Conservation (phyloP, 2,329 filamentous ascomycete species). For the Magnaporthiopsis incrustans region DNA sequence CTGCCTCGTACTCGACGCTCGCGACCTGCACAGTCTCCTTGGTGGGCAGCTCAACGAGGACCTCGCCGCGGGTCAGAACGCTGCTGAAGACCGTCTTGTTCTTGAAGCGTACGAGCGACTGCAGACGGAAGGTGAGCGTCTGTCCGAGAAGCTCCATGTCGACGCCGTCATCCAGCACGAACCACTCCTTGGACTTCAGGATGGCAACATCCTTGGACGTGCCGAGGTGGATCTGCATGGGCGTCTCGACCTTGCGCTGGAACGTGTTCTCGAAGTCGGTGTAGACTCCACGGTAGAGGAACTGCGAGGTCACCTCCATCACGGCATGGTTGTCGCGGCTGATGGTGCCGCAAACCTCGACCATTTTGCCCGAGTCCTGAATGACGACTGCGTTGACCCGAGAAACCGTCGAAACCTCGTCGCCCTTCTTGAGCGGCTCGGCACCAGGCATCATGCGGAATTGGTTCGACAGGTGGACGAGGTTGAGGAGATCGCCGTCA, state of each 20-base stretch:
- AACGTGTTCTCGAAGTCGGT: conserved; percentile 96
- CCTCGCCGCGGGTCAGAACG: conserved; percentile 86
- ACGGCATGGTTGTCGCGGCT: conserved; percentile 73
- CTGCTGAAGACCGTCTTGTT: conserved; percentile 86
- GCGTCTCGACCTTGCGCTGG: conserved; percentile 92
- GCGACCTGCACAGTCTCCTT: conserved; percentile 97
- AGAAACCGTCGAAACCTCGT: conserved; percentile 84
- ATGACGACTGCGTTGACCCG: conserved; percentile 98
- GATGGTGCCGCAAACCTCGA: conserved; percentile 98
- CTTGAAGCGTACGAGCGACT: conserved; percentile 89
- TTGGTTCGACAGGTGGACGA: conserved; percentile 92
- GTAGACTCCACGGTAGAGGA: conserved; percentile 90
- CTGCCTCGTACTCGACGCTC: conserved; percentile 93
- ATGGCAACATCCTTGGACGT: conserved; percentile 90
- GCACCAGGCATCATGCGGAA: conserved; percentile 98
- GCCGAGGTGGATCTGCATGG: conserved; percentile 83
- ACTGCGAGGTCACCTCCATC: conserved; percentile 98
- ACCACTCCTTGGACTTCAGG: conserved; percentile 96
- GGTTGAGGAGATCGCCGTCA: conserved; percentile 89
- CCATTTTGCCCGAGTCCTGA: conserved; percentile 98
- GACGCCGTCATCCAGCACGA: conserved; percentile 63
- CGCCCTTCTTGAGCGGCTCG: conserved; percentile 89
- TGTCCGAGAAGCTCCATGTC: conserved; percentile 85
- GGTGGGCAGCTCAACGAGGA: conserved; percentile 86
- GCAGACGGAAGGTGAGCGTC: conserved; percentile 91